Conservation (phyloP, 164 flowering plant species). For the Pachysandra terminalis region DNA sequence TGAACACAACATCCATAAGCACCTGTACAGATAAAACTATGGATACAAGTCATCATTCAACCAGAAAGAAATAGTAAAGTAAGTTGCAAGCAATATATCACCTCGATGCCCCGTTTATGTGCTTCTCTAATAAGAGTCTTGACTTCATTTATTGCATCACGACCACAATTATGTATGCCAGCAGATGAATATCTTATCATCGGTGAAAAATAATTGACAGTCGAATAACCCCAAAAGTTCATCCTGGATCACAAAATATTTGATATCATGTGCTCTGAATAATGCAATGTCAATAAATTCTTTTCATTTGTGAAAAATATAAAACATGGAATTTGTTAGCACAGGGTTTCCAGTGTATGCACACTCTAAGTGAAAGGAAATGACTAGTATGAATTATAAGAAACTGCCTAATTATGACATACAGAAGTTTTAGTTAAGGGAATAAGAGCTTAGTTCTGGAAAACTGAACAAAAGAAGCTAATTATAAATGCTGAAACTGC, state of each 20-base stretch:
- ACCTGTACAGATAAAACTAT: conserved; percentile 49
- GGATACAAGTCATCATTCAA: conserved; percentile 3
- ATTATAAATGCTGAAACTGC: conserved; percentile 1
- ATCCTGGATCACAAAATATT: conserved; percentile 46
- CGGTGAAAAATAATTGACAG: conserved; percentile 88
- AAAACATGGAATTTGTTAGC: too few relatives aligned
- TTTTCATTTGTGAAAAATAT: not conserved
- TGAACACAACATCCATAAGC: conserved; percentile 94
- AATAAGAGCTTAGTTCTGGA: too few relatives aligned
- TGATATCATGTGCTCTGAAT: conserved; percentile 5
- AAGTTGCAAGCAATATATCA: conserved; percentile 27
- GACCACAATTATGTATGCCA: conserved; percentile 64
- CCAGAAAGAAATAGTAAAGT: not conserved
- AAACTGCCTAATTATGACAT: too few relatives aligned
- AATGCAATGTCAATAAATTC: not conserved
- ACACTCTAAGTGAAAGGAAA: too few relatives aligned
- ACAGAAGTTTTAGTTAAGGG: too few relatives aligned
- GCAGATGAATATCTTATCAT: conserved; percentile 88
- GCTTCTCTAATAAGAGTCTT: conserved; percentile 87
- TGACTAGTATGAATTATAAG: too few relatives aligned
- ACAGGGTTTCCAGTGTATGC: too few relatives aligned
- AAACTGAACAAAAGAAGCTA: not conserved
- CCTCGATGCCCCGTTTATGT: conserved; percentile 96
- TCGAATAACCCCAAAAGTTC: conserved; percentile 98
- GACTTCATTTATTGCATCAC: conserved; percentile 77